These are phyloP conservation scores for Cladosporium colombiae DNA, from an alignment of 2,329 filamentous ascomycete species.

Conservation along the genomic window DNA sequence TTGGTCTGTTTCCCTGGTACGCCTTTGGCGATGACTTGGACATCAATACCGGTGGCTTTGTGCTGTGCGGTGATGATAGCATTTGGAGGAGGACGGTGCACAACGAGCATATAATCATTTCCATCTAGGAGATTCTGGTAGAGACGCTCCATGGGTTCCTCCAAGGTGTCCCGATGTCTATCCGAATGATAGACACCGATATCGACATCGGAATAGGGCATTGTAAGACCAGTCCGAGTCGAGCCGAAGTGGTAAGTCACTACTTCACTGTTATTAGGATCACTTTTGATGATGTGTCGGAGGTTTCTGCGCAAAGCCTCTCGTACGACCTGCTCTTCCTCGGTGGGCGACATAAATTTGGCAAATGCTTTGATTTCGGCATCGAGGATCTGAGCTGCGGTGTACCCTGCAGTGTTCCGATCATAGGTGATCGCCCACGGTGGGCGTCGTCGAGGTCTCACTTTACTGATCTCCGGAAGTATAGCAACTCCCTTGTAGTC, in stretches of 20 bases:
- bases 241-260: conserved; percentile 51
- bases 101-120: conserved; percentile 23
- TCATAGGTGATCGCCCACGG: neutral
- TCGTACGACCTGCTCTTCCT: neutral
- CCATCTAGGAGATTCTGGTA: conserved; percentile 20
- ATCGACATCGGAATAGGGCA: conserved; percentile 58
- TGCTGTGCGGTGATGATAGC: conserved; percentile 49
- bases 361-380: conserved; percentile 10
- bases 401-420: neutral
- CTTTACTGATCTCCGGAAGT: neutral
- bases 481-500: conserved; percentile 6
- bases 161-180: conserved; percentile 3
- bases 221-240: conserved; percentile 52
- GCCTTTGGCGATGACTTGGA: conserved; percentile 55
- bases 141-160: conserved; percentile 24
- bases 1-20: conserved; percentile 43
- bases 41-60: conserved; percentile 47
- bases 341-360: neutral
- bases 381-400: conserved; percentile 15
- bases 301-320: neutral
- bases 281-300: neutral
- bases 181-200: conserved; percentile 39
- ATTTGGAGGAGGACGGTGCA: conserved; percentile 37
- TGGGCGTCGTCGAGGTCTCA: neutral
- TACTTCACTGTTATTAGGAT: neutral